Percentiles rank a stretch among this genome's conserved stretches.
These are phyloP conservation scores for Nannochloropsis gaditana DNA, from an alignment of 108 stramenopile genomes.

Conservation along the genomic window DNA sequence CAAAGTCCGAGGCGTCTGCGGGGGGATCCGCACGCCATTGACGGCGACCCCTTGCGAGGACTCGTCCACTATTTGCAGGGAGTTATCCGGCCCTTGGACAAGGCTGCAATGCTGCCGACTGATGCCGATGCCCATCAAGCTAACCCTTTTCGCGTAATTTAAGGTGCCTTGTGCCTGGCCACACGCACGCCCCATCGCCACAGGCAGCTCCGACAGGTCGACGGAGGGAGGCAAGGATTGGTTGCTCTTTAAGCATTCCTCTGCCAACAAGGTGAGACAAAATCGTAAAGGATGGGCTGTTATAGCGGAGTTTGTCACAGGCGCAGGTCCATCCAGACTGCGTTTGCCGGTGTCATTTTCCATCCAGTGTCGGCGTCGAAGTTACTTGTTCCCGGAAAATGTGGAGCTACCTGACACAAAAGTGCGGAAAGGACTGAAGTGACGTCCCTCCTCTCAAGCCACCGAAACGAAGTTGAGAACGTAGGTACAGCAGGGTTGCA, in stretches of 20 bases:
- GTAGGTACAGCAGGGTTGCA: too few species aligned
- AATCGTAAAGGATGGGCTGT: too few species aligned
- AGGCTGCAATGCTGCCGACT: constrained; percentile 10
- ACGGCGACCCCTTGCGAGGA: background rate
- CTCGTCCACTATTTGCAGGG: background rate
- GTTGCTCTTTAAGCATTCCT: constrained; percentile 20
- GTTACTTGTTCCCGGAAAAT: too few species aligned
- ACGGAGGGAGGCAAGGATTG: background rate
- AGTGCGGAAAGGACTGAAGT: too few species aligned
- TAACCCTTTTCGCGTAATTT: background rate
- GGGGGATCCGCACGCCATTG: background rate
- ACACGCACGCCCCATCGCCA: constrained; percentile 10
- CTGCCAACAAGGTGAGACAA: background rate
- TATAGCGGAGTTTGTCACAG: too few species aligned
- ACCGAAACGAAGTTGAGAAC: too few species aligned
- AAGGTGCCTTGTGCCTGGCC: background rate
- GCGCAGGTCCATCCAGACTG: too few species aligned
- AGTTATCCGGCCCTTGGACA: background rate
- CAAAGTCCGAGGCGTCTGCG: background rate
- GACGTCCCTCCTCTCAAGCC: too few species aligned
- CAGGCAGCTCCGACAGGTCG: background rate
- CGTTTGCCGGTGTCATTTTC: too few species aligned
- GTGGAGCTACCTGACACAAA: too few species aligned
- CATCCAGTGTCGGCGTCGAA: too few species aligned
- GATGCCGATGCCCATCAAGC: background rate